phyloP scores from a whole-genome alignment of 306 rosid genomes.

The Quercus alba region DNA sequence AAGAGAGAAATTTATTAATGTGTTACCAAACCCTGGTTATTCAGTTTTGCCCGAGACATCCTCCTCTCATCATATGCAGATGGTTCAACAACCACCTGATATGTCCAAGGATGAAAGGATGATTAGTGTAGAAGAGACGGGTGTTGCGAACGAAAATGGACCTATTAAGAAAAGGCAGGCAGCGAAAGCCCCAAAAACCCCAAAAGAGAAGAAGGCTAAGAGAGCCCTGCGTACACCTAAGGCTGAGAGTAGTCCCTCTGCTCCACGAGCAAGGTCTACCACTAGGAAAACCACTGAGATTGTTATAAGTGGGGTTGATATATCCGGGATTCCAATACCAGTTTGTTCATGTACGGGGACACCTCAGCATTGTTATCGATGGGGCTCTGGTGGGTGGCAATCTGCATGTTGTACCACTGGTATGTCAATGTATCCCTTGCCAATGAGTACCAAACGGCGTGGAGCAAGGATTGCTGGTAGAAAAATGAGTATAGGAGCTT shows the following conservation, averaged over 20 bases:
- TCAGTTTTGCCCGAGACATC: constrained; percentile 61
- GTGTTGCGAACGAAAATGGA: constrained; percentile 44
- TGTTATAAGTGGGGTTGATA: constrained; percentile 77
- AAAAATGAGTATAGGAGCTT: constrained; percentile 97
- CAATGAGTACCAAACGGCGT: constrained; percentile 89
- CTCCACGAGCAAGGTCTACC: constrained; percentile 54
- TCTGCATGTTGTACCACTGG: constrained; percentile 95
- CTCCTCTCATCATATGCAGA: constrained; percentile 58
- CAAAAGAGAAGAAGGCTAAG: constrained; percentile 76
- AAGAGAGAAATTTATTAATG: constrained; percentile 68
- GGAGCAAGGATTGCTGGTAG: constrained; percentile 98
- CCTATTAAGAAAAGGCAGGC: constrained; percentile 72
- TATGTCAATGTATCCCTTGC: constrained; percentile 85
- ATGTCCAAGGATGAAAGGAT: constrained; percentile 57
- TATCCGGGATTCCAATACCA: constrained; percentile 88
- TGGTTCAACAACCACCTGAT: constrained; percentile 57
- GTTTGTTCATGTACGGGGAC: constrained; percentile 88
- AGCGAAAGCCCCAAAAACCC: constrained; percentile 55
- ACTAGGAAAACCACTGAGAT: constrained; percentile 72
- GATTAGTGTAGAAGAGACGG: constrained; percentile 49
- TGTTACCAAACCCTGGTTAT: constrained; percentile 49
- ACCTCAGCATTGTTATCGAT: constrained; percentile 88
- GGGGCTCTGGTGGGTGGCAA: constrained; percentile 99
- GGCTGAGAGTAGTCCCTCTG: constrained; percentile 43
- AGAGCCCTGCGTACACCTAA: constrained; percentile 59